A percentile compares a stretch with the other conserved stretches of the same genome.
phyloP scores from a whole-genome alignment of 208 protist genomes.

The Acanthamoeba healyi region DNA sequence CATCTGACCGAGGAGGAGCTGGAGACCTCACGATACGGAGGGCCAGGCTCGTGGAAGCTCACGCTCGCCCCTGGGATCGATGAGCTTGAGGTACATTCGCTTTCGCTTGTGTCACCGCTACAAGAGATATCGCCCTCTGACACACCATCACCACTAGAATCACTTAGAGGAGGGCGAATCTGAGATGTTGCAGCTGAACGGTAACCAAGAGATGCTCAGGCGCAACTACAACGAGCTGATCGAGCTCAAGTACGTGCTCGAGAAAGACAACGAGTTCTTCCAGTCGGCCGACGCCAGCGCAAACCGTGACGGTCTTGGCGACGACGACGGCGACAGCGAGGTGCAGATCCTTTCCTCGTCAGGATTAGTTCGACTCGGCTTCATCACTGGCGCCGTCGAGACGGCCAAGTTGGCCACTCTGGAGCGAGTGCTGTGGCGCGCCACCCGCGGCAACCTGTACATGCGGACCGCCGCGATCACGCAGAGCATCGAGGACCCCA shows the following conservation, averaged over 20 bases:
- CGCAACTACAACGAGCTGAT: constrained; percentile 89
- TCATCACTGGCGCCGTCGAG: constrained; percentile 96
- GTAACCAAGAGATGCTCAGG: constrained; percentile 88
- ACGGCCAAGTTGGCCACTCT: constrained; percentile 93
- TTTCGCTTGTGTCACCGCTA: no score
- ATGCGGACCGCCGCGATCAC: constrained; percentile 93
- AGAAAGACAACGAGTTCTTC: constrained; percentile 88
- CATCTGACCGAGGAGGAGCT: neutral
- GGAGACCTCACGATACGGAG: neutral
- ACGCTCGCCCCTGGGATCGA: constrained; percentile 80
- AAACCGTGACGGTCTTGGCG: neutral
- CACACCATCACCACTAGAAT: no score
- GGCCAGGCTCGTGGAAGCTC: neutral
- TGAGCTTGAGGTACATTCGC: constrained; percentile 79
- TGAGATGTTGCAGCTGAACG: constrained; percentile 95
- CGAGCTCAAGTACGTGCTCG: constrained; percentile 89
- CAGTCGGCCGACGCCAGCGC: constrained; percentile 8
- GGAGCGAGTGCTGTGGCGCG: constrained; percentile 96
- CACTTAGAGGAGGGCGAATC: constrained; percentile 88
- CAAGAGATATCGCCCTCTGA: no score
- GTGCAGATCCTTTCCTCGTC: neutral
- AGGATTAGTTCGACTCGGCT: constrained; percentile 87
- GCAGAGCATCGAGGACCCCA: constrained; percentile 94
- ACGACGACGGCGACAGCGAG: constrained; percentile 59
- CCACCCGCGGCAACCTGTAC: constrained; percentile 97